Base-by-base conservation (phyloP, 139 green algal genomes). In the Chlamydomonas asymmetrica region DNA sequence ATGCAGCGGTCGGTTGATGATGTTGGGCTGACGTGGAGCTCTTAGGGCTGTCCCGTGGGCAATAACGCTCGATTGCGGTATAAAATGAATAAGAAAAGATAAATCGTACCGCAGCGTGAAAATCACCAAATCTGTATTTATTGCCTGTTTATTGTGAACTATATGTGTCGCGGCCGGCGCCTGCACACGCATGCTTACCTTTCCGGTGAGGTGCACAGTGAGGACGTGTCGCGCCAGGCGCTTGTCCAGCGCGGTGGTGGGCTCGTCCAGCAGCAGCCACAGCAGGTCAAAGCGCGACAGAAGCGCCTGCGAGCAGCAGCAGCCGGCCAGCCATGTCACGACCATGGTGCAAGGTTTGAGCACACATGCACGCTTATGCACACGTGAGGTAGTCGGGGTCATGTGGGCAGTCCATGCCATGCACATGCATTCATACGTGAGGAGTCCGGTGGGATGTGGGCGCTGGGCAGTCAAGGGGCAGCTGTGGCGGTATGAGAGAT, bases 231-330 rank as follows among this genome's bases (percentile, higher is more conserved):
- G 80, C 25, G 95, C 94, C 29, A 99, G 83, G 43, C 60, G 78
- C 41, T 76, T 74, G 83, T 99, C 96, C 49, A 69, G 66, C 37
- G 97, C 91, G 40, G 84, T 68, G 66, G 38, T 74, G 32, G 57
- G 74, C 72, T 87, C 85, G 84, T 99, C 97, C 50, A 99, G 88
- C 48, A 99, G 96, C 70, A 99, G 93, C 94, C 94, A 99, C 77
- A 99, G 84, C 5, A 99, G 62, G 84, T 99, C 97, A 79, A 99
- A 99, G 39, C 97, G 82, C 25, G 73, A 87, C 38, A 90, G 84
- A 61, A 87, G 73, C 16, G 84, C 84, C 67, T 81, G 61, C 0
- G 13, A 37, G 59, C 59, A 52, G 38, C n/a, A n/a, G n/a, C n/a
- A n/a, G n/a, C n/a, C n/a, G n/a, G n/a, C n/a, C n/a, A 66, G 60